Base-by-base conservation (phyloP, 352 stramenopile genomes). In the Phytophthora pluvialis region DNA sequence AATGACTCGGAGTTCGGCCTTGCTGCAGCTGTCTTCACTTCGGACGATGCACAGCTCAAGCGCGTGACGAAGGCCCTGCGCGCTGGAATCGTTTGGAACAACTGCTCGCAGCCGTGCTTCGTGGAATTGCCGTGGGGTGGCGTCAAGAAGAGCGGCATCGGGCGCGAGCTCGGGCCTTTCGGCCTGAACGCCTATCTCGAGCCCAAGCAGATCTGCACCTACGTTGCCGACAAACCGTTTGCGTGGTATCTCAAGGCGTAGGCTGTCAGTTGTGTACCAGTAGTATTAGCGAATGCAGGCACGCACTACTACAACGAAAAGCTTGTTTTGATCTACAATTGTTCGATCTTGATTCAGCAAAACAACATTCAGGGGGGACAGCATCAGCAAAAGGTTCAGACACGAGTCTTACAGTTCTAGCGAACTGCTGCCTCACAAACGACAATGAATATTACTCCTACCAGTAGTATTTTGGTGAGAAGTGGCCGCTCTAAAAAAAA, bases 141-240 rank as follows among this genome's bases (percentile, higher is more conserved):
- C 5, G 80, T 90, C 69, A 94, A 95, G 80, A 89, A 94, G 67
- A 91, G 75, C 51, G 89, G 89, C 15, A 78, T 89, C 12, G 89
- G 89, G 8, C 82, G 89, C 16, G 83, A 91, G 32, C 75, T 89
- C 7, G 82, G 82, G 12, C 78, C 80, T 1, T 89, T 89, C 36
- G 82, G 82, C 8, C 51, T 91, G 10, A 73, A 90, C 47, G 50
- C 61, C 43, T 91, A 91, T 55, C 71, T 90, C 28, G 82, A 91
- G 48, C 78, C 80, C 16, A 91, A 91, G 67, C 82, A 91, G 45
- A 81, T 91, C 59, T 88, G 76, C 68, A 76, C 73, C 28, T 88
- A 91, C 68, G 73, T 87, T 4, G 82, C 80, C 5, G 80, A 91
- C 77, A 89, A 90, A 59, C 56, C 73, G 3, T 85, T 90, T 47